Percentiles rank a stretch among this genome's conserved stretches.
Conservation (phyloP, 345 rosid species). For the Salix viminalis region DNA sequence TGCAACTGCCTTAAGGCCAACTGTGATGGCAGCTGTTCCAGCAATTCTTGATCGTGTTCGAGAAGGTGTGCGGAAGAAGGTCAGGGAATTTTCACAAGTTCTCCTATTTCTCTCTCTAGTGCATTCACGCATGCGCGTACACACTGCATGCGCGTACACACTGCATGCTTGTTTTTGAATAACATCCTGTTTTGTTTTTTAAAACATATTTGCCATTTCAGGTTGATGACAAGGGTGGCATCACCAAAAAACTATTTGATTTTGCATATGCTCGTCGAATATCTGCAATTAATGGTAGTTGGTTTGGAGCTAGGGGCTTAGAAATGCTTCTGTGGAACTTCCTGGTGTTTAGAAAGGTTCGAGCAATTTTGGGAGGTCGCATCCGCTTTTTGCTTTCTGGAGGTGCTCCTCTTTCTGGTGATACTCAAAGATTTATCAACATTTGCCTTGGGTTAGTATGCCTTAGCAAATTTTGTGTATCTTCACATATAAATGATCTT, state of each 20-base stretch:
- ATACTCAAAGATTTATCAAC: conserved; percentile 98
- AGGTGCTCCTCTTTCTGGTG: conserved; percentile 95
- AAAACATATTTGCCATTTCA: conserved; percentile 28
- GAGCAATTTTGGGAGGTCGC: conserved; percentile 82
- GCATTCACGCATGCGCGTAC: background rate
- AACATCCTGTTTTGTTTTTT: conserved; percentile 1
- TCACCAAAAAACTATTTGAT: conserved; percentile 72
- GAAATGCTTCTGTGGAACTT: conserved; percentile 79
- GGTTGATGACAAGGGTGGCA: conserved; percentile 86
- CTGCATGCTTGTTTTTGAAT: background rate
- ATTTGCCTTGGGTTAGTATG: conserved; percentile 84
- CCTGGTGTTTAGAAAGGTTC: conserved; percentile 80
- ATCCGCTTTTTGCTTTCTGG: conserved; percentile 94
- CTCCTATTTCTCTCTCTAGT: background rate
- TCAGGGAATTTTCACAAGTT: conserved; percentile 19
- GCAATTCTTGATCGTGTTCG: conserved; percentile 98
- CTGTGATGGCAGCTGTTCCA: conserved; percentile 96
- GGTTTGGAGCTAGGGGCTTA: conserved; percentile 96
- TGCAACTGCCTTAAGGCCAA: conserved; percentile 72
- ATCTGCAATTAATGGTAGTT: conserved; percentile 89
- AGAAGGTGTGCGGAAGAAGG: conserved; percentile 97
- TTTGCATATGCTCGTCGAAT: conserved; percentile 85
- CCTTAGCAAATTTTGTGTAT: conserved; percentile 13
- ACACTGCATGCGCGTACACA: background rate
- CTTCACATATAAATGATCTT: conserved; percentile 4